Evolutionary conservation across 331 rosid species (phyloP), one percentile per base, ranked within the genome.

Genomic region (Ulmus americana): DNA sequence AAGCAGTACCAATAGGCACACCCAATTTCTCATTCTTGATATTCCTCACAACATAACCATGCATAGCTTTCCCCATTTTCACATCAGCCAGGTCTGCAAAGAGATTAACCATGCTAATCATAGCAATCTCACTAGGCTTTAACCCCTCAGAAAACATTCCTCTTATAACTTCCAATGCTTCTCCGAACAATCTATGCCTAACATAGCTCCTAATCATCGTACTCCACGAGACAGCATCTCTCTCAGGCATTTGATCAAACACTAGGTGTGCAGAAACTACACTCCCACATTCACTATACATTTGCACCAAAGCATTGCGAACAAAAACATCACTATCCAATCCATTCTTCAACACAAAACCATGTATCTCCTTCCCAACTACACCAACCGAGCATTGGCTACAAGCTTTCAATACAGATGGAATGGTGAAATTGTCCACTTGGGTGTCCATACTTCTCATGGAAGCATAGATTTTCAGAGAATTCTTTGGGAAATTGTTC

Each of bases 391-490:
- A 77, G 76, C 76, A 66, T 12, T 76, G 77, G 7, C 76, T 44
- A 55, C 89, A 82, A 14, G 95, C 95, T 73, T 85, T 88, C 69
- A 88, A 89, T 69, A 82, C 77, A 1, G 91, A 88, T 7, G 95
- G 91, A 13, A 85, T 39, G 22, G 82, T 81, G 58, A 84, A 85
- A 48, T 59, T 74, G 78, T 88, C 91, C 11, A 85, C 74, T 61
- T 75, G 77, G 12, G 59, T 11, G 67, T 67, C 87, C 10, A 61
- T 55, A 53, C 59, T 48, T 6, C 95, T 83, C 87, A 88, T 64
- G 16, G 79, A 70, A 13, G 70, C 39, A 45, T 85, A 85, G 49
- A 83, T 60, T 63, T 76, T 54, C 39, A 71, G 72, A 1, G 87
- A 84, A 39, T 53, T 22, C 53, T 28, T 35, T 4, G 88, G 87